These are phyloP conservation scores for Neurospora sp. DNA, from an alignment of 495 filamentous ascomycete genomes.

Conservation along the genomic window DNA sequence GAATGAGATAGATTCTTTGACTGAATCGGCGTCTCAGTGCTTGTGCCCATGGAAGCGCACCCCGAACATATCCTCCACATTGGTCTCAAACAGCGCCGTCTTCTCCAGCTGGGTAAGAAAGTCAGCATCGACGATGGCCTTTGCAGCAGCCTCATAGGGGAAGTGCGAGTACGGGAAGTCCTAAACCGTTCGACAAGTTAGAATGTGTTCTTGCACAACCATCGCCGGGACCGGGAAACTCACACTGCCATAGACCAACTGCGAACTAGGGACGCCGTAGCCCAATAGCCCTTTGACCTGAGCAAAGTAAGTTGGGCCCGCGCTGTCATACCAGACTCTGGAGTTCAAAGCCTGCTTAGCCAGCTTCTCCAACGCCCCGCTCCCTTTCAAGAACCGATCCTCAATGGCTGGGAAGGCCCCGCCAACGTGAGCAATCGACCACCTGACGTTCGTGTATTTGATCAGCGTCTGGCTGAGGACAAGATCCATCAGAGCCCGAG, in stretches of 20 bases:
- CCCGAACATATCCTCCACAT: not conserved
- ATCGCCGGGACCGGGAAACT: not conserved
- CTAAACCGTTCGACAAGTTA: not conserved
- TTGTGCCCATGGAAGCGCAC: not conserved
- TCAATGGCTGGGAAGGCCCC: not conserved
- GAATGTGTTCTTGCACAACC: not conserved
- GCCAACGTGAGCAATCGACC: not conserved
- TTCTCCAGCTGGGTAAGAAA: not conserved
- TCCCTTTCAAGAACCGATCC: not conserved
- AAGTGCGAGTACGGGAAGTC: not conserved
- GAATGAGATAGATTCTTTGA: not conserved
- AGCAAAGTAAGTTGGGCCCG: conserved; percentile 2
- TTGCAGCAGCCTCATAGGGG: not conserved
- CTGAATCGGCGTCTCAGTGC: not conserved
- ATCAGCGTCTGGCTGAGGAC: not conserved
- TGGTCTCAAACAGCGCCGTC: not conserved
- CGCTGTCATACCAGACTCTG: conserved; percentile 4
- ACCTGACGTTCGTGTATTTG: conserved; percentile 2
- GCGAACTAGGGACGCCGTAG: not conserved
- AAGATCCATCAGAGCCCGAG: conserved; percentile 1
- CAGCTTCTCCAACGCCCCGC: not conserved
- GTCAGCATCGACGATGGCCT: not conserved
- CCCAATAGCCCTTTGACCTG: conserved; percentile 2
- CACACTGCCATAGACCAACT: conserved; percentile 2
- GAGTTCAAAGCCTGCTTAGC: not conserved